Percentiles rank a stretch among this genome's conserved stretches.
Evolutionary conservation across 176 grass and related monocot species (phyloP).

Genomic region (Thalia dealbata): DNA sequence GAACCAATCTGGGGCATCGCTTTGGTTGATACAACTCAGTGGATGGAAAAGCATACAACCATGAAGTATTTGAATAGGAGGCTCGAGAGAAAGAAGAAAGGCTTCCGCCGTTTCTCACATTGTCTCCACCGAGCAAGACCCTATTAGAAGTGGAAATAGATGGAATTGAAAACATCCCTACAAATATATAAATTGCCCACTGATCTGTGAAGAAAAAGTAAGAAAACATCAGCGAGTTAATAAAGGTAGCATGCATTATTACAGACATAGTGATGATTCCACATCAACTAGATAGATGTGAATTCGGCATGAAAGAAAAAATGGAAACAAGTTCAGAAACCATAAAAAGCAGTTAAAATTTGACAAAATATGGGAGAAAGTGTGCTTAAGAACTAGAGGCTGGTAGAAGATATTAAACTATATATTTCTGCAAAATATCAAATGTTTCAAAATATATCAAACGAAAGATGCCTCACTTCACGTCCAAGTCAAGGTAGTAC

Average conservation of each 20-base stretch:
- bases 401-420: neutral
- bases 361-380: neutral
- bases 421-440: too few relatives aligned
- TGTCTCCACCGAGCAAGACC: neutral
- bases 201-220: neutral
- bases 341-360: neutral
- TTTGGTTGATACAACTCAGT: neutral
- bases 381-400: neutral
- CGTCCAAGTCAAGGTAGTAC: too few relatives aligned
- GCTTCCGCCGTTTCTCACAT: neutral
- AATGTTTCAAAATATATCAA: too few relatives aligned
- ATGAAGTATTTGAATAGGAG: neutral
- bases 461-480: too few relatives aligned
- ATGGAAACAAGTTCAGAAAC: neutral
- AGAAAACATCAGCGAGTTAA: neutral
- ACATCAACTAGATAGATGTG: neutral
- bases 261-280: too few relatives aligned
- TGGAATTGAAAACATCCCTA: conserved; percentile 6
- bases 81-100: neutral
- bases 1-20: neutral
- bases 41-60: neutral
- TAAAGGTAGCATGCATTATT: neutral
- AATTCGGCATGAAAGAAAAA: neutral
- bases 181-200: neutral
- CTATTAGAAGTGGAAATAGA: neutral